A percentile compares a stretch with the other conserved stretches of the same genome.
Evolutionary conservation across 2,329 filamentous ascomycete genomes (phyloP).

Genomic region (Alternaria ethzedia): DNA sequence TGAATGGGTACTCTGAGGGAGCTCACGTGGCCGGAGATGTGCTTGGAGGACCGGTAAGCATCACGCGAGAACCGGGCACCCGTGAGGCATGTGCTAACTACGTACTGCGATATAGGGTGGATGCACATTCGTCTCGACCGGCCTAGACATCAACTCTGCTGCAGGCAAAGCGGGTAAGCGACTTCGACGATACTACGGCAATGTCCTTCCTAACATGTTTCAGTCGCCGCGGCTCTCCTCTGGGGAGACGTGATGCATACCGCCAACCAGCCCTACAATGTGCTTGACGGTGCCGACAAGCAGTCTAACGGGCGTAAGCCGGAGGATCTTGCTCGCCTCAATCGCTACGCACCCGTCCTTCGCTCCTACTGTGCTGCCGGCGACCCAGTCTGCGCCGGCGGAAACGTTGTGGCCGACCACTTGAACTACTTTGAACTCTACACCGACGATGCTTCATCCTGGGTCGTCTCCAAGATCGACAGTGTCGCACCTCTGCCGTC

Average conservation of each 20-base stretch:
- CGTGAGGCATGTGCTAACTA: background rate
- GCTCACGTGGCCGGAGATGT: slow-evolving; percentile 66
- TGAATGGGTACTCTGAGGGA: slow-evolving; percentile 67
- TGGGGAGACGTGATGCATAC: slow-evolving; percentile 31
- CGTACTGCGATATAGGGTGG: slow-evolving; percentile 11
- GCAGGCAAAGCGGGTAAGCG: slow-evolving; percentile 29
- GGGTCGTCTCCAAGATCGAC: slow-evolving; percentile 27
- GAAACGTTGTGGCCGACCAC: slow-evolving; percentile 63
- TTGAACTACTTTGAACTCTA: slow-evolving; percentile 60
- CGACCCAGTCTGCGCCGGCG: slow-evolving; percentile 69
- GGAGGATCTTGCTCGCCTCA: slow-evolving; percentile 22
- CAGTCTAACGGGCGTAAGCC: slow-evolving; percentile 17
- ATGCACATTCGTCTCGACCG: slow-evolving; percentile 19
- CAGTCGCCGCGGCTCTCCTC: slow-evolving; percentile 26
- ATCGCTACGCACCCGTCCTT: slow-evolving; percentile 55
- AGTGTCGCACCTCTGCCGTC: background rate
- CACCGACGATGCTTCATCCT: slow-evolving; percentile 27
- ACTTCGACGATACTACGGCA: background rate
- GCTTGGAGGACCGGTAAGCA: slow-evolving; percentile 54
- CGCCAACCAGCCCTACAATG: slow-evolving; percentile 32
- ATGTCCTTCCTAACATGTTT: background rate
- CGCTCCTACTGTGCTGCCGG: slow-evolving; percentile 67
- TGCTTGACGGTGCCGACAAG: slow-evolving; percentile 23
- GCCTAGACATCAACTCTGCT: slow-evolving; percentile 23
- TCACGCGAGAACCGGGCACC: background rate